Evolutionary conservation across 2,329 filamentous ascomycete genomes (phyloP).

Genomic region (Fusarium transvaalense): DNA sequence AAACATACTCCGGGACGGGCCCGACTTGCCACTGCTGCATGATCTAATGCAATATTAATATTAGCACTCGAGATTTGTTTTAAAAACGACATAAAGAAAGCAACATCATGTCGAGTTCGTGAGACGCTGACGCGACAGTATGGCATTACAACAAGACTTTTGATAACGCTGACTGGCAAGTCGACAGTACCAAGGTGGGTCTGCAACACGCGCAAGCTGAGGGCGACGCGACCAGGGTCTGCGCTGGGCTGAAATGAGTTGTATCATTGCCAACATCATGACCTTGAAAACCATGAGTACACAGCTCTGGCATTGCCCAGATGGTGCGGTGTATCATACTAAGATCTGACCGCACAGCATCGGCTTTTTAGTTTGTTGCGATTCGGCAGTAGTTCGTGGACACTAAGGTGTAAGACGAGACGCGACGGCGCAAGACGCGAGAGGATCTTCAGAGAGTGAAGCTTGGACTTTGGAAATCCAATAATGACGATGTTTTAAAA

Average conservation of each 20-base stretch:
- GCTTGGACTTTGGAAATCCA: constrained; percentile 19
- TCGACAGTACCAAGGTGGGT: constrained; percentile 42
- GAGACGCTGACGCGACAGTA: constrained; percentile 22
- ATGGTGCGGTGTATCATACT: background rate
- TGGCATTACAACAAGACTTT: constrained; percentile 28
- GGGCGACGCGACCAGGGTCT: constrained; percentile 48
- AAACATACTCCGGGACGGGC: constrained; percentile 71
- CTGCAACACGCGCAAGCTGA: constrained; percentile 43
- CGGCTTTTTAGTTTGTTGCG: background rate
- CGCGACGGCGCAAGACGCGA: constrained; percentile 40
- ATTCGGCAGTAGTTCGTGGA: background rate
- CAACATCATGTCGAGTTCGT: constrained; percentile 25
- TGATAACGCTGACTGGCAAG: constrained; percentile 39
- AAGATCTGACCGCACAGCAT: background rate
- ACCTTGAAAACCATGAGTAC: constrained; percentile 2
- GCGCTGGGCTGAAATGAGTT: constrained; percentile 33
- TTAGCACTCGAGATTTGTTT: constrained; percentile 36
- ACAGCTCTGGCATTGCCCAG: background rate
- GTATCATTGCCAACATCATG: constrained; percentile 30
- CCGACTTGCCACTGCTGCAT: constrained; percentile 74
- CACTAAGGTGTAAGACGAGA: constrained; percentile 14
- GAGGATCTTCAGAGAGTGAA: constrained; percentile 14
- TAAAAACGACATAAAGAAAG: constrained; percentile 20
- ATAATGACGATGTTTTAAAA: constrained; percentile 32
- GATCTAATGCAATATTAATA: constrained; percentile 55